Percentiles rank a stretch among this genome's conserved stretches.
These are phyloP conservation scores for Fomitiporia mediterranea DNA, from an alignment of 1,284 basidiomycete genomes.

Conservation along the genomic window DNA sequence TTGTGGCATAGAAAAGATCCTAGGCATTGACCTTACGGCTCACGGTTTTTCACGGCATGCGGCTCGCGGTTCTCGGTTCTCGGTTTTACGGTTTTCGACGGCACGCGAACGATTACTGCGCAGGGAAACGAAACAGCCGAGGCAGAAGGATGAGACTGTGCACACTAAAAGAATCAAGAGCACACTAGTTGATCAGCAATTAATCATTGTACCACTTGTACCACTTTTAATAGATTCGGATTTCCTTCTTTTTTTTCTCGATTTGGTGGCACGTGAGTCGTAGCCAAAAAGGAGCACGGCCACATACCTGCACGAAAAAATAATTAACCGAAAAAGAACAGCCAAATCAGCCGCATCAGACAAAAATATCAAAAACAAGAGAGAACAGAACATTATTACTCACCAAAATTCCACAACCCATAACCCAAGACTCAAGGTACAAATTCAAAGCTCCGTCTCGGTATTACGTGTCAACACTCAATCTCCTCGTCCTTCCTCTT, in stretches of 20 bases:
- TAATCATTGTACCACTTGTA: neutral
- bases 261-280: no score
- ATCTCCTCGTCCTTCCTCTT: no score
- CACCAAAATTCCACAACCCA: no score
- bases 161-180: neutral
- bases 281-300: no score
- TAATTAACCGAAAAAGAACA: no score
- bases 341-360: no score
- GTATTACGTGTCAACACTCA: no score
- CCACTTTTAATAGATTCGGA: neutral
- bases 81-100: neutral
- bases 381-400: no score
- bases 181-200: neutral
- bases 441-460: no score
- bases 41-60: neutral
- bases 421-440: no score
- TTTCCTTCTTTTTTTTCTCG: neutral
- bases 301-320: no score
- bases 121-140: neutral
- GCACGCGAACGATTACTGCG: neutral
- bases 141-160: neutral
- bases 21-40: neutral
- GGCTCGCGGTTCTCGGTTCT: neutral
- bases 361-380: no score
- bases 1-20: neutral